Evolutionary conservation across 2,329 filamentous ascomycete species (phyloP).

Genomic region (Talaromyces sp.): DNA sequence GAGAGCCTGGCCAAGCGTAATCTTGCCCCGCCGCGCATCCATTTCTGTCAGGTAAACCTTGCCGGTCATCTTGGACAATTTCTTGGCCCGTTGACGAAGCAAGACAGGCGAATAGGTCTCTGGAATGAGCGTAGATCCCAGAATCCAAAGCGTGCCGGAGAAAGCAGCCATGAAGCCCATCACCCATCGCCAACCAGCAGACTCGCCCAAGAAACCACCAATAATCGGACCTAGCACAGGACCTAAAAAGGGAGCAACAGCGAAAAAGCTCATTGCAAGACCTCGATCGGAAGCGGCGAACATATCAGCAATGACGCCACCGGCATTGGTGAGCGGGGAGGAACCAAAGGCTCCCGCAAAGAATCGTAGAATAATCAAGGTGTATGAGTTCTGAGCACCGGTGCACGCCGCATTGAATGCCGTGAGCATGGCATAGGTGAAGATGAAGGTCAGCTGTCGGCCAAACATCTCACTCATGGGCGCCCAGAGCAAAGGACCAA

Average conservation of each 20-base stretch:
- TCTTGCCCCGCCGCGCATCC: slow-evolving; percentile 42
- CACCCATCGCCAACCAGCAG: slow-evolving; percentile 68
- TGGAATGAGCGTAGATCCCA: slow-evolving; percentile 30
- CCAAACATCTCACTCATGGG: slow-evolving; percentile 40
- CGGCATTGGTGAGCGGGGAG: slow-evolving; percentile 60
- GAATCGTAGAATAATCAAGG: slow-evolving; percentile 65
- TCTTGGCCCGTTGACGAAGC: slow-evolving; percentile 49
- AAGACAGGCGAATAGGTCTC: slow-evolving; percentile 51
- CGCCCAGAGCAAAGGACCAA: slow-evolving; percentile 47
- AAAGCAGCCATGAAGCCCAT: slow-evolving; percentile 62
- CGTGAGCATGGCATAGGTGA: slow-evolving; percentile 45
- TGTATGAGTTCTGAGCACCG: slow-evolving; percentile 56
- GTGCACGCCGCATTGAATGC: slow-evolving; percentile 61
- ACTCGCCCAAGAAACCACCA: slow-evolving; percentile 64
- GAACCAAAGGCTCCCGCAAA: slow-evolving; percentile 62
- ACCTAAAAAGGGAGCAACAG: slow-evolving; percentile 65
- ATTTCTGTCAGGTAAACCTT: slow-evolving; percentile 46
- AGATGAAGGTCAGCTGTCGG: slow-evolving; percentile 34
- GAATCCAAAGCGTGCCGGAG: slow-evolving; percentile 56
- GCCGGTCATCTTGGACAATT: slow-evolving; percentile 49
- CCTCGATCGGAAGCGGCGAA: slow-evolving; percentile 55
- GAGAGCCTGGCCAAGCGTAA: slow-evolving; percentile 39
- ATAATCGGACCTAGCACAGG: slow-evolving; percentile 64
- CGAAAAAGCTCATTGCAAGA: slow-evolving; percentile 61
- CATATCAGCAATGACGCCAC: slow-evolving; percentile 62